Evolutionary conservation across 768 basidiomycete species (phyloP), one percentile per base, ranked within the genome.

Genomic region (Mrakia gelida): DNA sequence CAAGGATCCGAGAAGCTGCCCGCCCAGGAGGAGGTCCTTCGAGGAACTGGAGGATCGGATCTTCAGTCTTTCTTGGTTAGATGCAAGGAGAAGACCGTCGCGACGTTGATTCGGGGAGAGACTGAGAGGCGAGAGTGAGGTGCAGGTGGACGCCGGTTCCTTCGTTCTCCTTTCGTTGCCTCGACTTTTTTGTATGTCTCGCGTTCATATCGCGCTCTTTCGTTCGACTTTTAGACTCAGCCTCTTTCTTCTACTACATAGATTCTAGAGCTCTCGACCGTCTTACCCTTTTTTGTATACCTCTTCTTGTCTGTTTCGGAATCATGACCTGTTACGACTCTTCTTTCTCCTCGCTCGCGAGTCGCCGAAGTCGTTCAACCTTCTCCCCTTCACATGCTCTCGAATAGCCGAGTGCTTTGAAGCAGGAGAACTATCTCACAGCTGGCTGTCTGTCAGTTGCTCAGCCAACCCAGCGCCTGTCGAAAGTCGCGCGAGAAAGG

Each of bases 21-120:
- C 18, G 38, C 52, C 11, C 34, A 87, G 38, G 87, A 88, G 79
- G 86, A 80, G 80, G 87, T 71, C 88, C 88, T 89, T 23, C 88
- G 90, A 59, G 96, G 96, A 3, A 98, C 96, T 0, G 96, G 96
- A 43, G 96, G 96, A 2, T 97, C 91, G 79, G 90, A 91, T 56
- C 86, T 98, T 30, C 89, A 93, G 18, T 84, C 88, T 16, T 89
- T 97, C 68, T 87, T 99, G 78, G 98, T 97, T 85, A 90, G 92
- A 28, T 93, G 92, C 18, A 88, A 96, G 77, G 95, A 97, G 81
- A 92, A 94, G 43, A 98, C 96, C 15, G 83, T 89, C 21, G 83
- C 82, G 61, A 84, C 85, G 15, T 80, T 84, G 79, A 76, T 86
- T 43, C 81, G 81, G 30, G 45, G 30, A 16, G n/a, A n/a, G n/a